Evolutionary conservation across 2,329 filamentous ascomycete genomes (phyloP), one percentile per base, ranked within the genome.

Genomic region (Sarocladium oryzae): DNA sequence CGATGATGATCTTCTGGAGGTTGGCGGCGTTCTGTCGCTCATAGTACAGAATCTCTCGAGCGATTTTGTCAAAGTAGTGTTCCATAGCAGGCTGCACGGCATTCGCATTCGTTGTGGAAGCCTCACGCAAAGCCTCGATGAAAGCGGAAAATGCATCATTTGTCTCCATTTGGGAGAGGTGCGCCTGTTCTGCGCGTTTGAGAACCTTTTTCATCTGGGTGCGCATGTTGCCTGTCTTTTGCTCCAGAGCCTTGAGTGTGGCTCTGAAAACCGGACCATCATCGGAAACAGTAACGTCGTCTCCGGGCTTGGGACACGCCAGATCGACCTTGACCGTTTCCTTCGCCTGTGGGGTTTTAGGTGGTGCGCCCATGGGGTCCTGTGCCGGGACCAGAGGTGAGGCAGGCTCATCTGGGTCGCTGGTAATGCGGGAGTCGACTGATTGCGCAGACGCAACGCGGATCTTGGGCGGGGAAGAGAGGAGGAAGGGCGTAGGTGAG

Each of bases 1-100:
- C 93, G 57, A 99, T 96, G 62, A 99, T 91, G 50, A 95, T 86
- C 63, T 84, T 92, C 61, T 96, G 91, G 30, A 99, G 77, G 60
- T 96, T 92, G 35, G 73, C 61, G 1, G 88, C 84, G 63, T 96
- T 97, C 56, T 88, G 82, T 55, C 84, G 84, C 69, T 99, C 91
- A 63, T 96, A 97, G 1, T 74, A 69, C 33, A 96, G 71, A 41
- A 99, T 96, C 63, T 97, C 89, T 55, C 86, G 84, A 3, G 92
- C 91, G 58, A 96, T 97, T 62, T 91, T 95, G 69, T 97, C 91
- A 62, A 97, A 99, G 66, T 99, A 99, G 67, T 99, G 91, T 56
- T 99, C 93, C 54, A 99, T 78, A 4, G 92, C 93, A 15, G 93
- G 95, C 63, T 95, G 89, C n/a, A 99, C 91, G 1, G 92, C 93